Conservation (phyloP, 176 grass and related monocot genomes). For the Oryza glumipatula region DNA sequence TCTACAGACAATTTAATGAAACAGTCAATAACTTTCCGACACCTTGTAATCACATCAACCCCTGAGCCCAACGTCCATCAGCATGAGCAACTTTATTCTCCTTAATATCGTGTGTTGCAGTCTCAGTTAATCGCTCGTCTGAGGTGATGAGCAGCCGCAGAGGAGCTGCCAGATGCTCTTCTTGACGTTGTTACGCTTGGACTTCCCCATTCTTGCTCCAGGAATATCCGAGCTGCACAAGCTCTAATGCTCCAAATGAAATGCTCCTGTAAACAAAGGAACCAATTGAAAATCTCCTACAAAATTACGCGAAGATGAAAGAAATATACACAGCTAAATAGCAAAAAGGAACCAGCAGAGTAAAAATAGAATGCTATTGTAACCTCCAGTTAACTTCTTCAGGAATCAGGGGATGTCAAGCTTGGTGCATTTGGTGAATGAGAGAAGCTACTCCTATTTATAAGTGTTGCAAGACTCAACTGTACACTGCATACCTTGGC, state of each 20-base stretch:
- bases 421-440: not conserved
- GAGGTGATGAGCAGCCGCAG: constrained; percentile 35
- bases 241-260: not conserved
- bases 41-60: not conserved
- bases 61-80: not conserved
- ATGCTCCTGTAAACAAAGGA: not conserved
- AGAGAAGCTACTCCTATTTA: constrained; percentile 24
- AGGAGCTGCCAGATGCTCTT: constrained; percentile 53
- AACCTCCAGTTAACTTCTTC: not conserved
- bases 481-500: not conserved
- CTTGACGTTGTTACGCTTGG: constrained; percentile 46
- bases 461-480: not conserved
- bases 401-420: not conserved
- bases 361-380: not conserved
- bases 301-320: not conserved
- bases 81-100: not conserved
- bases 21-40: not conserved
- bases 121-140: constrained; percentile 8
- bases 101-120: not conserved
- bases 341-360: not conserved
- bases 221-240: not conserved
- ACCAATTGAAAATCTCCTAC: not conserved
- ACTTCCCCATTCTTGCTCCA: constrained; percentile 23
- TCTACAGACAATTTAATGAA: not conserved
- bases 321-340: not conserved